These are phyloP conservation scores for Lactifluus volemus DNA, from an alignment of 768 basidiomycete species.

Conservation along the genomic window DNA sequence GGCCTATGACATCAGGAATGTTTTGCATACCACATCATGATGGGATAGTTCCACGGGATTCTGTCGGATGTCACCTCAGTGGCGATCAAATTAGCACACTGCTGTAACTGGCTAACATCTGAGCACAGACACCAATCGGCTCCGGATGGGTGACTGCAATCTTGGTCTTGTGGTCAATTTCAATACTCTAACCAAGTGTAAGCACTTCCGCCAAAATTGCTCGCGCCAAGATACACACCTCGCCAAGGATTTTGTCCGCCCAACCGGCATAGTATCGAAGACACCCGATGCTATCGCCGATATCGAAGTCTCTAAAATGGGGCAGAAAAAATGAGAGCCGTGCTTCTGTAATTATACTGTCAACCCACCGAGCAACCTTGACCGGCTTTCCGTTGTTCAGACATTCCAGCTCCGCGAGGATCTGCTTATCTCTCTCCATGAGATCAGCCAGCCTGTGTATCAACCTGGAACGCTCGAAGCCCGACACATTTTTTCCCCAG, in stretches of 20 bases:
- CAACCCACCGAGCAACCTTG: slow-evolving; percentile 40
- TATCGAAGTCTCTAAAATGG: slow-evolving; percentile 62
- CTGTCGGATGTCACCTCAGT: slow-evolving; percentile 28
- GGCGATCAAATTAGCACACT: slow-evolving; percentile 6
- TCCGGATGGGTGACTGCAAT: slow-evolving; percentile 82
- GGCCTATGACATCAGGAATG: not conserved
- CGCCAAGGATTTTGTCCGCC: slow-evolving; percentile 90
- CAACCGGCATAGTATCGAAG: slow-evolving; percentile 91
- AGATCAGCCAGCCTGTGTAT: slow-evolving; percentile 84
- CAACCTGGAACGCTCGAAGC: slow-evolving; percentile 70
- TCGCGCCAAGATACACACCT: slow-evolving; percentile 38
- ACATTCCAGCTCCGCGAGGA: slow-evolving; percentile 75
- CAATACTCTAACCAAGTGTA: slow-evolving; percentile 46
- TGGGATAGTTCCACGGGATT: slow-evolving; percentile 92
- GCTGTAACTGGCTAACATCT: slow-evolving; percentile 56
- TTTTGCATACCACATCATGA: slow-evolving; percentile 62
- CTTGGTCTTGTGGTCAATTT: slow-evolving; percentile 73
- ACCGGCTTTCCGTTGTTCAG: slow-evolving; percentile 93
- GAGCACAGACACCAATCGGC: slow-evolving; percentile 90
- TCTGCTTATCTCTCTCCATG: slow-evolving; percentile 76
- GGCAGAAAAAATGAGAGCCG: not conserved
- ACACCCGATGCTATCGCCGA: slow-evolving; percentile 69
- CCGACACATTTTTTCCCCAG: slow-evolving; percentile 87
- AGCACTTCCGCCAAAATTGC: not conserved
- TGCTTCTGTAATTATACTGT: slow-evolving; percentile 24